Base-by-base conservation (phyloP, 2,329 filamentous ascomycete species). In the Trichoderma sp. region DNA sequence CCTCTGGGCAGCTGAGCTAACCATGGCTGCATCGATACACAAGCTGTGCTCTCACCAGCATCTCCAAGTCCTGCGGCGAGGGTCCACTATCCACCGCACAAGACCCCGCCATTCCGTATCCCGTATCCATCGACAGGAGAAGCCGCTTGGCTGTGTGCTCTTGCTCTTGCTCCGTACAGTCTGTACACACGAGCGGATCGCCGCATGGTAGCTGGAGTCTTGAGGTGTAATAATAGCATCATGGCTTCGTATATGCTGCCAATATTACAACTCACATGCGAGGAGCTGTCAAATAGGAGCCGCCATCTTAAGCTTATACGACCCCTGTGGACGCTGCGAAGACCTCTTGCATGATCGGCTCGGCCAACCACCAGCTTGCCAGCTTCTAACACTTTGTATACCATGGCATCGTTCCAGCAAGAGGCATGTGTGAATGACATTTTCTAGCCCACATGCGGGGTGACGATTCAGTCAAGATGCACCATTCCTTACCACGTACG, bases 211-310 rank as follows among this genome's bases (percentile, higher is more conserved):
- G 38, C 35, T 27, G 60, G n/a, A 73, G 38, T 16, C 29, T 50
- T 31, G 21, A 41, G 18, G 14, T 56, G 41, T 73, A 73, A 73
- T 56, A 41, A 73, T 73, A 73, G 60, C 18, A 72, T 65, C 59
- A 56, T 38, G 14, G 31, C 60, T 18, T 65, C 38, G 71, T 73
- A 65, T 65, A 56, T 24, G 29, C 59, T 29, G 41, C 8, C 60
- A 16, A n/a, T 50, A 33, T 27, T 16, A 35, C 59, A 33, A 24
- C 60, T 65, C 60, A 50, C 24, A 38, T 38, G 21, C 12, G 35
- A 38, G 31, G 35, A 11, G 21, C 14, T 33, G 59, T 21, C 35
- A 53, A 53, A n/a, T 27, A 16, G 27, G 16, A 50, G 9, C 35
- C 31, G 24, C 27, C 16, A 38, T 56, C 16, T 56, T 56, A 65